Evolutionary conservation across 768 basidiomycete genomes (phyloP).

Genomic region (Chiua virens): DNA sequence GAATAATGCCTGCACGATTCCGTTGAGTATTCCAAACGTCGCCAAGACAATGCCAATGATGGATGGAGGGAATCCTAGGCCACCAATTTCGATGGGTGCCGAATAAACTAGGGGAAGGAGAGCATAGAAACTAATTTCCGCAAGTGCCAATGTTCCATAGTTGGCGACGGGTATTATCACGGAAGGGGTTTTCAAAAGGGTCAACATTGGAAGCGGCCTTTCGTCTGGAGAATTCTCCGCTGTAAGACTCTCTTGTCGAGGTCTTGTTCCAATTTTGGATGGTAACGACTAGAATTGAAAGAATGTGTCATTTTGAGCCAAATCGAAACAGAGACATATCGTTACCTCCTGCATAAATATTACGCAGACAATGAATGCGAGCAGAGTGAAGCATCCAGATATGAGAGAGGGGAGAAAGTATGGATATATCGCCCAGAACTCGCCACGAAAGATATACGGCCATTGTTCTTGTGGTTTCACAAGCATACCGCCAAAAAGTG

Average conservation of each 20-base stretch:
- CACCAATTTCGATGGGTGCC: constrained; percentile 43
- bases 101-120: constrained; percentile 48
- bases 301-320: constrained; percentile 5
- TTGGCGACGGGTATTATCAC: constrained; percentile 43
- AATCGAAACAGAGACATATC: neutral
- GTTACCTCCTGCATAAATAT: constrained; percentile 33
- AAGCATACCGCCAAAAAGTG: constrained; percentile 58
- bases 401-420: constrained; percentile 38
- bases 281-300: constrained; percentile 23
- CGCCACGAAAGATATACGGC: constrained; percentile 44
- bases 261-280: constrained; percentile 8
- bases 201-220: constrained; percentile 32
- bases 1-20: constrained; percentile 40
- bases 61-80: constrained; percentile 41
- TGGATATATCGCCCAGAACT: constrained; percentile 36
- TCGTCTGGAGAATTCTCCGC: neutral
- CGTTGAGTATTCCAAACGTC: constrained; percentile 36
- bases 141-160: constrained; percentile 41
- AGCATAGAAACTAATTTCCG: constrained; percentile 39
- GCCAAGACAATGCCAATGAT: constrained; percentile 41
- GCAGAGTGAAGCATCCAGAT: constrained; percentile 15
- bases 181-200: constrained; percentile 22
- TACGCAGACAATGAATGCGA: constrained; percentile 15
- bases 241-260: neutral
- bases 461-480: constrained; percentile 55